Base-by-base conservation (phyloP, 176 grass and related monocot genomes). In the Rhynchospora breviuscula region DNA sequence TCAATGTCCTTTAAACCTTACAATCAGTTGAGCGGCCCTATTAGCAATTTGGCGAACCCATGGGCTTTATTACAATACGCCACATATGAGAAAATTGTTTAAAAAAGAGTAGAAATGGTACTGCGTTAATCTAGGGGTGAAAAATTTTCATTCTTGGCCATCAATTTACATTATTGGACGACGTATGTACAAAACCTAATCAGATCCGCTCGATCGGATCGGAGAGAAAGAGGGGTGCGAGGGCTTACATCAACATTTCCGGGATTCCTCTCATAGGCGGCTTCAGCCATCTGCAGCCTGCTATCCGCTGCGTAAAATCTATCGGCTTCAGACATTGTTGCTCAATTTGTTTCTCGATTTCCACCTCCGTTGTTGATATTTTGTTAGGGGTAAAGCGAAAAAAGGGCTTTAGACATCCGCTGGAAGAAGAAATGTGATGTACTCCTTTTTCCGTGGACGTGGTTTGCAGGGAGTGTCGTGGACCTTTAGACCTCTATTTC, bases 201-300 rank as follows among this genome's bases (percentile, higher is more conserved):
- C 46, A 63, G 17, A 82, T 18, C 54, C 17, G 63, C 26, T 17
- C 33, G 15, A 63, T 45, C 10, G 29, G 21, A 12, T 45, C 5
- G 12, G 21, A 48, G 5, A 5, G 47, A 23, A 4, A 35, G 33
- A 35, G 33, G 67, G 3, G 21, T 22, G 40, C 19, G 5, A 26
- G 18, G 66, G 23, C 85, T n/a, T 44, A 88, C 86, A 46, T 88
- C 86, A 72, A 79, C 86, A 33, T 88, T 79, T 12, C 49, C 80
- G 59, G 86, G 86, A 14, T 88, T 60, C 5, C 18, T 19, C 19
- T 79, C 43, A 72, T 84, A 88, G 69, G 67, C 81, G 12, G 46
- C 22, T 48, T 88, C 86, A 14, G 68, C 67, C 8, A 67, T 3
- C 80, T 78, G 54, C 35, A 80, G 81, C 52, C 56, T 79, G 70